phyloP scores from a whole-genome alignment of 1,139 yeast genomes.

The Pichia kudriavzevii region DNA sequence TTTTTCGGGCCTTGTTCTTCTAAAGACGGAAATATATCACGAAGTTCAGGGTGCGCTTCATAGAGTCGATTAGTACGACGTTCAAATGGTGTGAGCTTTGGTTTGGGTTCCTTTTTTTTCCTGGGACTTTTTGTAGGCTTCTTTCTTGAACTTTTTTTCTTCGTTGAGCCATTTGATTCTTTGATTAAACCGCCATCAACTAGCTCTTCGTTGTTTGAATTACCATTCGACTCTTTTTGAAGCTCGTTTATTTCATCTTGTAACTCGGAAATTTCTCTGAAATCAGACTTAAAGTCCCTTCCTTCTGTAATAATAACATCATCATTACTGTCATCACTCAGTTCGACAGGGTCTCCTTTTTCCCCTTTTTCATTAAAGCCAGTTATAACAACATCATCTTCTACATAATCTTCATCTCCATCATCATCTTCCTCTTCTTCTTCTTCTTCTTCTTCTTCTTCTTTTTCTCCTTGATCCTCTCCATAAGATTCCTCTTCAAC shows the following conservation, averaged over 20 bases:
- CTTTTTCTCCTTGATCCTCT: slow-evolving; percentile 11
- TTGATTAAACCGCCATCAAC: slow-evolving; percentile 20
- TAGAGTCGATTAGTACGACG: slow-evolving; percentile 59
- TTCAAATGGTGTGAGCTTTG: slow-evolving; percentile 60
- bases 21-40: slow-evolving; percentile 62
- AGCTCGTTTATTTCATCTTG: slow-evolving; percentile 9
- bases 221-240: slow-evolving; percentile 11
- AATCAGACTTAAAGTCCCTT: slow-evolving; percentile 4
- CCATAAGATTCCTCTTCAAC: slow-evolving; percentile 27
- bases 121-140: slow-evolving; percentile 13
- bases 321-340: slow-evolving; percentile 17
- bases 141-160: too few species aligned
- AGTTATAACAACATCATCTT: slow-evolving; percentile 15
- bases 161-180: too few species aligned
- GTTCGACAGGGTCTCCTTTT: slow-evolving; percentile 13
- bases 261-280: slow-evolving; percentile 19
- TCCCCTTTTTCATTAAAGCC: slow-evolving; percentile 10
- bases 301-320: slow-evolving; percentile 19
- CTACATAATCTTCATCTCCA: slow-evolving; percentile 11
- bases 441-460: slow-evolving; percentile 11
- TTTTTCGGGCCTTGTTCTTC: slow-evolving; percentile 41
- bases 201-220: slow-evolving; percentile 11
- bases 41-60: slow-evolving; percentile 71
- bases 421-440: slow-evolving; percentile 10
- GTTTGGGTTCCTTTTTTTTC: slow-evolving; percentile 34